phyloP scores from a whole-genome alignment of 2,329 filamentous ascomycete species.

The Fusarium buxicola region DNA sequence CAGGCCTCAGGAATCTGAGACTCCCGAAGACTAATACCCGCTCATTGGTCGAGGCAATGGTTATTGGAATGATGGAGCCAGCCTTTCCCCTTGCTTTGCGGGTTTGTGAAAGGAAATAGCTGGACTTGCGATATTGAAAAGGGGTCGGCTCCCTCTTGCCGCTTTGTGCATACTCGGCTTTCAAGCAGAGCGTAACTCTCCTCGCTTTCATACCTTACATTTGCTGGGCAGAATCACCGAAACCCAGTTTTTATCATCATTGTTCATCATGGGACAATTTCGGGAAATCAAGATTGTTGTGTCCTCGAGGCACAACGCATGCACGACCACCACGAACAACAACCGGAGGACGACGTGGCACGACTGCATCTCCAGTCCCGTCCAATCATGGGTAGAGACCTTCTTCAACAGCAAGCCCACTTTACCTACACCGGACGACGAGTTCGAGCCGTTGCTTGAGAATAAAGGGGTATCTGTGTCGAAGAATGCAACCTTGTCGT shows the following conservation, averaged over 20 bases:
- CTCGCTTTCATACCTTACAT: neutral
- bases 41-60: slow-evolving; percentile 2
- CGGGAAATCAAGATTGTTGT: slow-evolving; percentile 36
- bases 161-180: no score
- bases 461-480: slow-evolving; percentile 45
- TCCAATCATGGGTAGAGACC: slow-evolving; percentile 22
- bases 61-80: slow-evolving; percentile 33
- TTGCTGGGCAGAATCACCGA: slow-evolving; percentile 18
- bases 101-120: neutral
- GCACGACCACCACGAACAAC: neutral
- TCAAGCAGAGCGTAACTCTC: neutral
- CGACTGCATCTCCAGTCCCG: slow-evolving; percentile 23
- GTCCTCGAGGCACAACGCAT: slow-evolving; percentile 14
- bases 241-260: neutral
- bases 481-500: slow-evolving; percentile 55
- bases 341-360: slow-evolving; percentile 19
- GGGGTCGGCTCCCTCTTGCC: slow-evolving; percentile 8
- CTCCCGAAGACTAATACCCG: slow-evolving; percentile 5
- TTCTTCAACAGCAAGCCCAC: slow-evolving; percentile 15
- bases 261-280: slow-evolving; percentile 21
- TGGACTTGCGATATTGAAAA: slow-evolving; percentile 18
- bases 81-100: slow-evolving; percentile 20
- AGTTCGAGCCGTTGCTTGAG: slow-evolving; percentile 40
- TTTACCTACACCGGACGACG: slow-evolving; percentile 23
- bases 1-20: slow-evolving; percentile 21